Evolutionary conservation across 2,329 filamentous ascomycete genomes (phyloP).

Genomic region (Domatiomyces catenatus): DNA sequence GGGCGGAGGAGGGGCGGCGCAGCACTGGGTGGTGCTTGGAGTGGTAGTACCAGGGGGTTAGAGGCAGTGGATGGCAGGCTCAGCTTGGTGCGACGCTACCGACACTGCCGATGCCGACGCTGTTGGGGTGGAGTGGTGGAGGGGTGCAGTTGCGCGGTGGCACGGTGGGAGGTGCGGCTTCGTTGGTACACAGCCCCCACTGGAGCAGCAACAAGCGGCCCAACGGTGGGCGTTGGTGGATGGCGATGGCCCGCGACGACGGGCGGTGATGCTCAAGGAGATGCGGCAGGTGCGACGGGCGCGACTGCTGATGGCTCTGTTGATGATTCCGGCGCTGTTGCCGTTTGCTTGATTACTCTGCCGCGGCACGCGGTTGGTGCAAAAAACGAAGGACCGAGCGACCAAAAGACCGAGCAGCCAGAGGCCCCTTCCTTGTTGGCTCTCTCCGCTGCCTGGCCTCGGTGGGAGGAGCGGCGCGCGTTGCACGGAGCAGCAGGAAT

Average conservation of each 20-base stretch:
- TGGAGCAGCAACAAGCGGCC: neutral
- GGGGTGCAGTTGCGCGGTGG: neutral
- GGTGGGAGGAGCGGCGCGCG: neutral
- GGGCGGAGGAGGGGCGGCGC: conserved; percentile 10
- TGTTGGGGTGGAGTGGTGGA: neutral
- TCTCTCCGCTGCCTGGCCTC: neutral
- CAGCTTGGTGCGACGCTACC: neutral
- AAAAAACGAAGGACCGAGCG: neutral
- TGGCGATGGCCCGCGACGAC: neutral
- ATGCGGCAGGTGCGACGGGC: neutral
- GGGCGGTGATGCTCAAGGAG: neutral
- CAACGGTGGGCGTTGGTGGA: neutral
- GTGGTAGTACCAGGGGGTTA: neutral
- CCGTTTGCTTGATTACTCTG: conserved; percentile 1
- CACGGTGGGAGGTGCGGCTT: too few relatives aligned
- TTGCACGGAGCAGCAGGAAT: neutral
- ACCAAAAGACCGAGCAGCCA: neutral
- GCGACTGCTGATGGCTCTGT: neutral
- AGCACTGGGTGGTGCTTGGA: conserved; percentile 8
- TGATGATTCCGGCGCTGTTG: conserved; percentile 3
- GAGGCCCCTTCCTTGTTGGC: too few relatives aligned
- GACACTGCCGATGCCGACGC: neutral
- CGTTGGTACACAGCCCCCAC: neutral
- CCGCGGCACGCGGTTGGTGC: conserved; percentile 1
- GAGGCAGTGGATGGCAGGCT: neutral